These are phyloP conservation scores for Chaetomium strumarium DNA, from an alignment of 2,329 filamentous ascomycete genomes.

Conservation along the genomic window DNA sequence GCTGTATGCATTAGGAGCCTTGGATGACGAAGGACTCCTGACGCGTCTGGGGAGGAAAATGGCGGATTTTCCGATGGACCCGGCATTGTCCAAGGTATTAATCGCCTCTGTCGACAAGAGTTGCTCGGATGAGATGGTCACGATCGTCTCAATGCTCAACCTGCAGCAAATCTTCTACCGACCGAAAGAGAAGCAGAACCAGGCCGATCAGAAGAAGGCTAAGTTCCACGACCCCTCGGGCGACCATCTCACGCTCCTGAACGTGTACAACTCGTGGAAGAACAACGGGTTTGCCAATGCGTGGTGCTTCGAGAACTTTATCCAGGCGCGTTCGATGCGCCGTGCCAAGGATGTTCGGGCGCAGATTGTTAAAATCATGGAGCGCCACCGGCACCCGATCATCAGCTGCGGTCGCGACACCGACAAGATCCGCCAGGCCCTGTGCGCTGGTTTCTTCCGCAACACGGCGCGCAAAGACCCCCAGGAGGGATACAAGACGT, in stretches of 20 bases:
- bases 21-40: slow-evolving; percentile 91
- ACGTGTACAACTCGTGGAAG: slow-evolving; percentile 98
- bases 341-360: slow-evolving; percentile 88
- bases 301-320: slow-evolving; percentile 98
- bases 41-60: slow-evolving; percentile 92
- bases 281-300: slow-evolving; percentile 71
- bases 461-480: slow-evolving; percentile 93
- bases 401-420: slow-evolving; percentile 84
- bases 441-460: slow-evolving; percentile 93
- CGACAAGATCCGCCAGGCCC: slow-evolving; percentile 75
- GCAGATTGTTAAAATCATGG: slow-evolving; percentile 90
- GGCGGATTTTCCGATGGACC: slow-evolving; percentile 98
- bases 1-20: slow-evolving; percentile 80
- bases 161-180: slow-evolving; percentile 86
- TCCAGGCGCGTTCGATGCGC: slow-evolving; percentile 83
- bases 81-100: slow-evolving; percentile 80
- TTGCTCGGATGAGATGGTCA: slow-evolving; percentile 91
- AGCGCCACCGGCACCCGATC: slow-evolving; percentile 77
- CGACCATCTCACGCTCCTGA: slow-evolving; percentile 89
- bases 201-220: slow-evolving; percentile 94
- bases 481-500: slow-evolving; percentile 93
- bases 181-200: slow-evolving; percentile 92
- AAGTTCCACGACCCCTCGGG: slow-evolving; percentile 96
- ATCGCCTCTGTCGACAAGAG: slow-evolving; percentile 81
- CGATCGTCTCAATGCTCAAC: slow-evolving; percentile 90